Conservation (phyloP, 768 basidiomycete genomes). For the Boletus sensibilis region DNA sequence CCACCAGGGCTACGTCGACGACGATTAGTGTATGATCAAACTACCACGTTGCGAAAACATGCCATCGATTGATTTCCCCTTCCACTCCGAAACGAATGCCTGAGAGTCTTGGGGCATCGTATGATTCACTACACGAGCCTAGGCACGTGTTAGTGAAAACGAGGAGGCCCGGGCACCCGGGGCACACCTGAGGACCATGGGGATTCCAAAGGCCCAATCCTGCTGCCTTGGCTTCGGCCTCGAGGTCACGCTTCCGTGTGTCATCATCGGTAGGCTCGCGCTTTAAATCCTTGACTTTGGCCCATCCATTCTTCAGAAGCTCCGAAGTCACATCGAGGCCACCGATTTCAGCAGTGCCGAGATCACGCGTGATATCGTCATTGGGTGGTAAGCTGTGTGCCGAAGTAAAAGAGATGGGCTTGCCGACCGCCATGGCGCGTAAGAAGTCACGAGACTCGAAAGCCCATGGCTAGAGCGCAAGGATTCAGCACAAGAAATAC, state of each 20-base stretch:
- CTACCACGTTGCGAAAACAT: conserved; percentile 10
- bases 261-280: conserved; percentile 83
- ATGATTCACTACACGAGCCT: conserved; percentile 76
- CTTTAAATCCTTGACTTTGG: conserved; percentile 84
- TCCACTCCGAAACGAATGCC: conserved; percentile 87
- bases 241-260: conserved; percentile 64
- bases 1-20: conserved; percentile 69
- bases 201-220: conserved; percentile 86
- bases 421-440: conserved; percentile 81
- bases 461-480: conserved; percentile 66
- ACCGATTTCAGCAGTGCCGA: conserved; percentile 71
- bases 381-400: conserved; percentile 76
- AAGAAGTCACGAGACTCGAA: conserved; percentile 93
- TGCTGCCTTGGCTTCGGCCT: conserved; percentile 71
- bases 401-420: conserved; percentile 82
- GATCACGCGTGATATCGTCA: conserved; percentile 75
- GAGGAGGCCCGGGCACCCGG: not conserved
- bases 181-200: conserved; percentile 64
- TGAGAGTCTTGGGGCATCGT: conserved; percentile 89
- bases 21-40: conserved; percentile 7
- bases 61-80: conserved; percentile 90
- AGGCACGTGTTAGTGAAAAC: conserved; percentile 4
- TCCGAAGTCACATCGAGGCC: conserved; percentile 73
- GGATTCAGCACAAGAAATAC: conserved; percentile 1
- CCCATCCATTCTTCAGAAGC: conserved; percentile 90